Evolutionary conservation across 768 basidiomycete genomes (phyloP), one percentile per base, ranked within the genome.

Genomic region (Lyophyllum shimeji): DNA sequence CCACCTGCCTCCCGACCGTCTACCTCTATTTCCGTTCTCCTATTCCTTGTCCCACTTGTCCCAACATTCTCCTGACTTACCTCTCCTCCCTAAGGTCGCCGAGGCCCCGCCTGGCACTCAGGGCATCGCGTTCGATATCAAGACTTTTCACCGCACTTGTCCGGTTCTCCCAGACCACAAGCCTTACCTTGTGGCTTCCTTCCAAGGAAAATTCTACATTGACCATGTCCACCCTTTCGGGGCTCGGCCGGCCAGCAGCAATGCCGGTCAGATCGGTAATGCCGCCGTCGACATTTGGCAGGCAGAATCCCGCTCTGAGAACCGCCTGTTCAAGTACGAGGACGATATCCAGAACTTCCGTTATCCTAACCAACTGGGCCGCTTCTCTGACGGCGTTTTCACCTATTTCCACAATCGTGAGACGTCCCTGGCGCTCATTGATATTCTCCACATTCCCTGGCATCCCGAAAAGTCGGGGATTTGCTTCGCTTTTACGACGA

Each of bases 331-430:
- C 13, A 73, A 71, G 47, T 71, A 65, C 62, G 70, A 65, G 1
- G 71, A 72, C 46, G 68, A 73, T 43, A 68, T 65, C 45, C 52
- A 52, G n/a, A 55, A 62, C 39, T 65, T 68, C n/a, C 57, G 63
- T 24, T 42, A 65, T 45, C 51, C 67, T 58, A 31, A 59, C 46
- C 7, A 9, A 4, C n/a, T n/a, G 13, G 27, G 37, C 50, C 9
- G 11, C 33, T 33, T 33, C 51, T 3, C 52, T 53, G 33, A 13
- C 25, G 24, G 34, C 47, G 3, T 13, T 8, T 64, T 45, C 46
- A 17, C 11, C 0, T 73, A 70, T 48, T 23, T 29, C 7, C 69
- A 69, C 43, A 58, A 70, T 40, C 46, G 56, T 2, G 46, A 25
- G 7, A 55, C 54, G 2, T 52, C 58, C 12, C 34, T 68, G 0